Conservation (phyloP, 495 filamentous ascomycete genomes). For the Penicillium samsonianum region DNA sequence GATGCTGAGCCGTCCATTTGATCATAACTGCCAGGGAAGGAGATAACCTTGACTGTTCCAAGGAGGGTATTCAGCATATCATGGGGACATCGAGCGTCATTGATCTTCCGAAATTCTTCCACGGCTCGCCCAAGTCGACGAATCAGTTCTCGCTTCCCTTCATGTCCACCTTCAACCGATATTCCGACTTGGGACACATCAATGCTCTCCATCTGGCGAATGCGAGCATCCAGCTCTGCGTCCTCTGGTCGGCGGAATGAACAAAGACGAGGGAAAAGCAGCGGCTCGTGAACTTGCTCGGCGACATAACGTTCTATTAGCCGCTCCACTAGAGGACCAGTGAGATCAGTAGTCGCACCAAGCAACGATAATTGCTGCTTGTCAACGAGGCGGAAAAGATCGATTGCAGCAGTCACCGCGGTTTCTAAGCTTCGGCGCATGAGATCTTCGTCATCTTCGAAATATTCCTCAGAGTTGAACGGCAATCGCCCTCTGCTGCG, state of each 20-base stretch:
- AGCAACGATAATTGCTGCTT: slow-evolving; percentile 92
- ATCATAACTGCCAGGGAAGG: slow-evolving; percentile 49
- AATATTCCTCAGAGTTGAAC: slow-evolving; percentile 52
- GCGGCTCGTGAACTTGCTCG: slow-evolving; percentile 86
- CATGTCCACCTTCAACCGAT: slow-evolving; percentile 67
- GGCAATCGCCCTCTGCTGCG: slow-evolving; percentile 41
- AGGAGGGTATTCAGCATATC: slow-evolving; percentile 92
- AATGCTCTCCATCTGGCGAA: slow-evolving; percentile 88
- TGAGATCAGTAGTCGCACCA: slow-evolving; percentile 90
- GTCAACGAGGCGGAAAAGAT: slow-evolving; percentile 92
- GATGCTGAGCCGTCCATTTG: slow-evolving; percentile 37
- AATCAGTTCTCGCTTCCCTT: slow-evolving; percentile 71
- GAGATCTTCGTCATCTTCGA: slow-evolving; percentile 83
- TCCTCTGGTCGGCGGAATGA: slow-evolving; percentile 78
- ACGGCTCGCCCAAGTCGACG: slow-evolving; percentile 72
- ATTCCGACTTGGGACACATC: slow-evolving; percentile 96
- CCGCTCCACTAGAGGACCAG: slow-evolving; percentile 86
- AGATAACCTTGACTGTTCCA: slow-evolving; percentile 82
- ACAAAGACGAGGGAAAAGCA: slow-evolving; percentile 81
- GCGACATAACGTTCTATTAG: slow-evolving; percentile 94
- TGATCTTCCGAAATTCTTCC: slow-evolving; percentile 87
- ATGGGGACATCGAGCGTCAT: slow-evolving; percentile 80
- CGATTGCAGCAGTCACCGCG: slow-evolving; percentile 89
- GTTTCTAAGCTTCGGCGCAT: slow-evolving; percentile 87
- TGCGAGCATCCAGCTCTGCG: slow-evolving; percentile 84